phyloP scores from a whole-genome alignment of 2,329 filamentous ascomycete genomes.

The Pestalotiopsis sp. region DNA sequence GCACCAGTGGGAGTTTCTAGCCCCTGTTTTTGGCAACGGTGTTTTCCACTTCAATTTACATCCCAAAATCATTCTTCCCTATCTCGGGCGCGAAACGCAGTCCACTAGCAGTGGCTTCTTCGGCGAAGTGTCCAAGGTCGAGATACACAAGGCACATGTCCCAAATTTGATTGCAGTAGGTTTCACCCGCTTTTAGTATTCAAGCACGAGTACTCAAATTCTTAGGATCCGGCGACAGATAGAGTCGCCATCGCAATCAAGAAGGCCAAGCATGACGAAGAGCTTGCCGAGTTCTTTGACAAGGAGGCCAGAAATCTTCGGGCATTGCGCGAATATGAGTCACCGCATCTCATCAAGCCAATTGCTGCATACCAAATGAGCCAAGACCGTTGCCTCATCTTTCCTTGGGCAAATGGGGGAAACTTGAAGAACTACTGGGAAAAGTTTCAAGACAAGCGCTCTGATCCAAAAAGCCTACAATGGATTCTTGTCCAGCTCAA shows the following conservation, averaged over 20 bases:
- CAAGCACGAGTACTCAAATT: no score
- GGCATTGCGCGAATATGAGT: fast-evolving
- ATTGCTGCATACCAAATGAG: neutral
- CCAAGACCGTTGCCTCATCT: neutral
- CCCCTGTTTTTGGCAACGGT: no score
- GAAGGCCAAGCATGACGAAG: neutral
- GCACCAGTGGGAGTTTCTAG: no score
- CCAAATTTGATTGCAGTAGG: neutral
- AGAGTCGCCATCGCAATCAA: neutral
- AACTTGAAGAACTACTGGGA: neutral
- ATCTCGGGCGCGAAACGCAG: no score
- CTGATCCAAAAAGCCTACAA: neutral
- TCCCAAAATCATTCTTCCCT: no score
- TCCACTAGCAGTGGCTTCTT: no score
- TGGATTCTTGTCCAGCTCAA: neutral
- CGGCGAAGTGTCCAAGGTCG: no score
- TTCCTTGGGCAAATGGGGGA: slow-evolving; percentile 1
- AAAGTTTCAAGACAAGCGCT: neutral
- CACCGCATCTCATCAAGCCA: neutral
- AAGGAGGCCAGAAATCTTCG: neutral
- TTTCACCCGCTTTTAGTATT: neutral
- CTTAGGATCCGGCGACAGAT: neutral
- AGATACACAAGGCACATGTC: no score
- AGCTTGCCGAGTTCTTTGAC: neutral
- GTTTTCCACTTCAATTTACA: no score